Conservation (phyloP, 768 basidiomycete species). For the Phylloporus arenicola region DNA sequence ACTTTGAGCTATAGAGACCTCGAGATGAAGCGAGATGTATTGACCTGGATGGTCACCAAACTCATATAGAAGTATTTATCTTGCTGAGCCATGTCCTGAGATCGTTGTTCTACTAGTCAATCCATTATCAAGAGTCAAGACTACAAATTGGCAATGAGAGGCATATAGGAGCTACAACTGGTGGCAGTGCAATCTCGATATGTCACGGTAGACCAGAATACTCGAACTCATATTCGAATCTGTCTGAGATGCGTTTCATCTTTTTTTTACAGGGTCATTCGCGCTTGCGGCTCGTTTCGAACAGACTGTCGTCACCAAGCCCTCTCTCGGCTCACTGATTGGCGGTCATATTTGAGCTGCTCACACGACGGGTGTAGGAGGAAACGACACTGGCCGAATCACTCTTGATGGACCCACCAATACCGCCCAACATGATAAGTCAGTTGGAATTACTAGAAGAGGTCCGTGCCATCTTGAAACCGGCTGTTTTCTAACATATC, state of each 20-base stretch:
- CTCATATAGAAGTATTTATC: constrained; percentile 16
- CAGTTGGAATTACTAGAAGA: constrained; percentile 28
- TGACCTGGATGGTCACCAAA: constrained; percentile 13
- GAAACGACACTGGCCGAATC: not conserved
- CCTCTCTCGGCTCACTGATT: not conserved
- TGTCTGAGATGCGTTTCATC: constrained; percentile 14
- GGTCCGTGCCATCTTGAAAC: constrained; percentile 11
- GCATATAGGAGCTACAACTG: no score
- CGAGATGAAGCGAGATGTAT: not conserved
- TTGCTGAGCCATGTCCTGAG: not conserved
- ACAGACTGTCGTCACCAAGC: not conserved
- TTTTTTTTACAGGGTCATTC: not conserved
- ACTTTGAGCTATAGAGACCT: not conserved
- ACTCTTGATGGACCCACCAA: not conserved
- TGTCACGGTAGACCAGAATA: constrained; percentile 3
- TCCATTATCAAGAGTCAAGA: no score
- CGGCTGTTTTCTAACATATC: not conserved
- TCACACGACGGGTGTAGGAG: not conserved
- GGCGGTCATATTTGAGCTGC: constrained; percentile 2
- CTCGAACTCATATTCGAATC: not conserved
- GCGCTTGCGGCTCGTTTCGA: not conserved
- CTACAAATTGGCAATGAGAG: no score
- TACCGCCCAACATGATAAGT: constrained; percentile 13
- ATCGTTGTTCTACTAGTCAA: no score
- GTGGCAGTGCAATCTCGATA: constrained; percentile 19